Base-by-base conservation (phyloP, 495 filamentous ascomycete species). In the Oleoguttula mirabilis region DNA sequence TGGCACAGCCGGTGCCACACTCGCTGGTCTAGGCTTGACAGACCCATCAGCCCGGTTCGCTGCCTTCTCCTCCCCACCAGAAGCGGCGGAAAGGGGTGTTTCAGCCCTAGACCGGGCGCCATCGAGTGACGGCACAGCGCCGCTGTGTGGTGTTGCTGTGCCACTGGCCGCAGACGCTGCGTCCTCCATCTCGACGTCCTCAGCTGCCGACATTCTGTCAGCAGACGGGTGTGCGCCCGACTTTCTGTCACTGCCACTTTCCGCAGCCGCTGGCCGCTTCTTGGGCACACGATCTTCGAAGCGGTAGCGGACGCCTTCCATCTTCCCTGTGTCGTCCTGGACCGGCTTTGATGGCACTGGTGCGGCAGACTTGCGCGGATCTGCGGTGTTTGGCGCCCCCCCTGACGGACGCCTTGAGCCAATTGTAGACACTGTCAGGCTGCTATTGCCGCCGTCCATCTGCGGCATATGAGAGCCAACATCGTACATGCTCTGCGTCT, bases 261-360 rank as follows among this genome's bases (percentile, higher is more conserved):
- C 43, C 14, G 48, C 8, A 4, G 11, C 21, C 10, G 35, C 15
- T 30, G 33, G 19, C 20, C 21, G 12, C 43, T 47, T 51, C 33
- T 37, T 48, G 4, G 17, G 21, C 11, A 53, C 19, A 7, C 50
- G 44, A 25, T 53, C 50, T 25, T 47, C 34, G 22, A 48, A 48
- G 5, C 39, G 38, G 20, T 53, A 53, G 34, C 45, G 41, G n/a
- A 53, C 27, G 21, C 50, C 50, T 24, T 53, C 50, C 50, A 53
- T 53, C 15, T 28, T 35, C 10, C 47, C 49, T 3, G 24, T 21
- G 16, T 33, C 36, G 24, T 40, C n/a, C 12, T 21, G 21, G 10
- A 17, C n/a, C 4, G 32, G 7, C 16, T 5, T 16, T n/a, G 30
- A 14, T 10, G 31, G 20, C 8, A 3, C 31, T 21, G 14, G 21